phyloP scores from a whole-genome alignment of 305 asterid genomes.

The Fraxinus sp. region DNA sequence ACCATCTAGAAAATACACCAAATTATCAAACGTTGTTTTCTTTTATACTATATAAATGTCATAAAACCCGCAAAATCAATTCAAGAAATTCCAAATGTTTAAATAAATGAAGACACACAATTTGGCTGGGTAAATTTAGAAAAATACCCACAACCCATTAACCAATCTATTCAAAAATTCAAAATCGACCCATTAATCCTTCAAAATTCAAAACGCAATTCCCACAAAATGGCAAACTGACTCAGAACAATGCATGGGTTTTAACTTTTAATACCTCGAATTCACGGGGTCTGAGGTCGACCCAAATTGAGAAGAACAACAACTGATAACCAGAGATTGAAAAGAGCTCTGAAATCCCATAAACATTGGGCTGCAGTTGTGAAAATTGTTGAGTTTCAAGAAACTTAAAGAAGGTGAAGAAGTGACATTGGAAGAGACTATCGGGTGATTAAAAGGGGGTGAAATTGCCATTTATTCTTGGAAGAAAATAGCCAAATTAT shows the following conservation, averaged over 20 bases:
- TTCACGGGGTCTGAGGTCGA: slow-evolving; percentile 45
- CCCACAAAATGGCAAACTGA: neutral
- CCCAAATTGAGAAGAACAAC: slow-evolving; percentile 48
- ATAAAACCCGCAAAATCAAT: neutral
- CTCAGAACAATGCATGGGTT: neutral
- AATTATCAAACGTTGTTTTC: neutral
- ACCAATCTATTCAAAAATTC: slow-evolving; percentile 1
- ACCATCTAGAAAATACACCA: neutral
- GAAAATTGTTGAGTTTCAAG: slow-evolving; percentile 32
- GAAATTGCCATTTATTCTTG: neutral
- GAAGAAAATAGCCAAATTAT: neutral
- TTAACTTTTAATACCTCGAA: slow-evolving; percentile 40
- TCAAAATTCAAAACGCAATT: neutral
- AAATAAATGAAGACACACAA: neutral
- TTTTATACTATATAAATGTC: neutral
- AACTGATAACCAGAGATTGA: slow-evolving; percentile 35
- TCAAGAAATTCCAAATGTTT: neutral
- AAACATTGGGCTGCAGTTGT: slow-evolving; percentile 15
- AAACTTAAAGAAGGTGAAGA: slow-evolving; percentile 38
- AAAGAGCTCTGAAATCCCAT: slow-evolving; percentile 33
- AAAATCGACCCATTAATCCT: slow-evolving; percentile 1
- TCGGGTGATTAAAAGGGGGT: neutral
- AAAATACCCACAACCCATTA: slow-evolving; percentile 12
- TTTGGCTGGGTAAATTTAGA: neutral
- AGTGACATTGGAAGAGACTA: neutral